Conservation (phyloP, 2,329 filamentous ascomycete genomes). For the Pochonia chlamydosporia region DNA sequence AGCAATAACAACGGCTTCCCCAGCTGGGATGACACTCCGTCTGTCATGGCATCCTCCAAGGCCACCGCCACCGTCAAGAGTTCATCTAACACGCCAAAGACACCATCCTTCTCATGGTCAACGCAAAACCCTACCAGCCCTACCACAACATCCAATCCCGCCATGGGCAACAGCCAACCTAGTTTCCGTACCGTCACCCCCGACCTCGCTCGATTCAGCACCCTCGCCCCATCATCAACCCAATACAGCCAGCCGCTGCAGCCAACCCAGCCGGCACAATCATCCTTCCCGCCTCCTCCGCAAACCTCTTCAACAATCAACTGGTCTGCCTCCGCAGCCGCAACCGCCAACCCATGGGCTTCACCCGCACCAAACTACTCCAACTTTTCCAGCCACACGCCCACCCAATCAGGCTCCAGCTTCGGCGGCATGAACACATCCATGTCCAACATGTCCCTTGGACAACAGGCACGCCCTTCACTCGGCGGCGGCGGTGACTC, state of each 20-base stretch:
- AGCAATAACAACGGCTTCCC: slow-evolving; percentile 38
- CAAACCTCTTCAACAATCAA: slow-evolving; percentile 37
- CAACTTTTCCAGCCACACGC: slow-evolving; percentile 16
- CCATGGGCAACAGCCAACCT: slow-evolving; percentile 16
- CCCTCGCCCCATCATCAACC: slow-evolving; percentile 52
- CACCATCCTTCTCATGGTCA: slow-evolving; percentile 58
- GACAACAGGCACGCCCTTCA: slow-evolving; percentile 28
- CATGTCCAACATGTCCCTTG: slow-evolving; percentile 44
- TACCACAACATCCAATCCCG: slow-evolving; percentile 22
- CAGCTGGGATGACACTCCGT: slow-evolving; percentile 44
- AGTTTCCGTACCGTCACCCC: slow-evolving; percentile 54
- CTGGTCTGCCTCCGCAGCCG: slow-evolving; percentile 40
- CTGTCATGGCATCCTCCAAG: slow-evolving; percentile 29
- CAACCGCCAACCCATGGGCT: slow-evolving; percentile 44
- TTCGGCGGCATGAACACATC: slow-evolving; percentile 32
- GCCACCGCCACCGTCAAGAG: slow-evolving; percentile 20
- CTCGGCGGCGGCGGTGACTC: slow-evolving; percentile 20
- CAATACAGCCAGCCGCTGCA: slow-evolving; percentile 59
- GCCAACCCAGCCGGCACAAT: slow-evolving; percentile 27
- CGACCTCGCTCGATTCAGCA: slow-evolving; percentile 48
- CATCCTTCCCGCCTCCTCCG: slow-evolving; percentile 21
- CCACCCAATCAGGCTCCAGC: slow-evolving; percentile 22
- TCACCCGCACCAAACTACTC: slow-evolving; percentile 18
- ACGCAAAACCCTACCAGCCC: slow-evolving; percentile 42
- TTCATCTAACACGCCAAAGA: slow-evolving; percentile 31